Evolutionary conservation across 306 rosid species (phyloP).

Genomic region (Betula pendula): DNA sequence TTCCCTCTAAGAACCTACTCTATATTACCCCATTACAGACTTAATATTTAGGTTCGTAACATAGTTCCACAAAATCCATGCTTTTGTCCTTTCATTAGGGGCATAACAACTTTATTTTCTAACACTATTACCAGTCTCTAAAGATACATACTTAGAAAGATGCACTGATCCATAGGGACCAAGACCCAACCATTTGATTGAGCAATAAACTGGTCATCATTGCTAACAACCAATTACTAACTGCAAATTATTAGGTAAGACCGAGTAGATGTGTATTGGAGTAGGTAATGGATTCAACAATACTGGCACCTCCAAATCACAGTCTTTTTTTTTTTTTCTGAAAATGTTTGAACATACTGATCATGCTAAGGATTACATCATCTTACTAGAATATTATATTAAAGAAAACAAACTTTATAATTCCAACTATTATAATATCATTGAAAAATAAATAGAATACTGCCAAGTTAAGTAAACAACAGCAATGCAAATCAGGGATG

Average conservation of each 20-base stretch:
- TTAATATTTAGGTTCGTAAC: too few relatives aligned
- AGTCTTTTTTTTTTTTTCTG: not conserved
- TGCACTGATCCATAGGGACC: not conserved
- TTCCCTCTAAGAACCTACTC: too few relatives aligned
- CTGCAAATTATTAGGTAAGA: not conserved
- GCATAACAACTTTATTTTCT: constrained; percentile 1
- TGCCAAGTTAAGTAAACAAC: not conserved
- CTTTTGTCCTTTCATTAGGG: not conserved
- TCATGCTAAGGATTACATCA: not conserved
- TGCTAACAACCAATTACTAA: not conserved
- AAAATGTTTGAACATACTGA: not conserved
- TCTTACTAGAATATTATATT: not conserved
- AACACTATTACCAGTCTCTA: not conserved
- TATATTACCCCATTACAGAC: too few relatives aligned
- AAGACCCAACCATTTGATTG: constrained; percentile 6
- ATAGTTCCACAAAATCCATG: not conserved
- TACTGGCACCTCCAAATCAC: constrained; percentile 11
- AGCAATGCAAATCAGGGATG: constrained; percentile 8
- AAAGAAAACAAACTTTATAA: not conserved
- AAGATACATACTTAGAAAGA: not conserved
- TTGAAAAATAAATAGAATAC: not conserved
- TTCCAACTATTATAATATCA: not conserved
- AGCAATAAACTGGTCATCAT: not conserved
- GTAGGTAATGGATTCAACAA: not conserved
- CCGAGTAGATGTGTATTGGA: not conserved